A percentile compares a stretch with the other conserved stretches of the same genome.
Conservation (phyloP, 345 rosid species). For the Kandelia obovata region DNA sequence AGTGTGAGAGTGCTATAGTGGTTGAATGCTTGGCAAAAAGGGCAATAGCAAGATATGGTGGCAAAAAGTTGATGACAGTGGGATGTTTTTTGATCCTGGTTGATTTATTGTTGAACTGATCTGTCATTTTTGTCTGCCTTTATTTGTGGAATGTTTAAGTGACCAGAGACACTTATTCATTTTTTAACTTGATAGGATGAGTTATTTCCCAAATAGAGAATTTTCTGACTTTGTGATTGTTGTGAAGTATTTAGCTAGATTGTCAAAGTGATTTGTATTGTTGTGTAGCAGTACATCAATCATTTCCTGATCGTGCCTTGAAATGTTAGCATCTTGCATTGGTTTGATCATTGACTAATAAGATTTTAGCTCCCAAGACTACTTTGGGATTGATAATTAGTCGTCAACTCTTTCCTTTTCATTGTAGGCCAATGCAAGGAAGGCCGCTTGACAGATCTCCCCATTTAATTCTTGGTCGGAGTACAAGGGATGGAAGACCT, state of each 20-base stretch:
- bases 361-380: no score
- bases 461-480: slow-evolving; percentile 38
- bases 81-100: not conserved
- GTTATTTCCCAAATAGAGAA: not conserved
- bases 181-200: not conserved
- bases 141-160: not conserved
- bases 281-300: not conserved
- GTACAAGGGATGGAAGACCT: slow-evolving; percentile 39
- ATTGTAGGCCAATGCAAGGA: slow-evolving; percentile 31
- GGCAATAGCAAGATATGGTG: not conserved
- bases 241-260: no score
- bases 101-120: not conserved
- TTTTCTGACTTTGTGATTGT: no score
- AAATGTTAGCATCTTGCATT: not conserved
- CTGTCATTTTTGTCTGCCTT: not conserved
- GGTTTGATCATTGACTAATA: not conserved
- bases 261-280: no score
- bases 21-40: not conserved
- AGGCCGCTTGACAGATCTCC: slow-evolving; percentile 43
- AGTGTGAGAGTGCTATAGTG: not conserved
- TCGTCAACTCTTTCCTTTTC: slow-evolving; percentile 1
- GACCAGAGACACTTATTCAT: not conserved
- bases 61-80: not conserved
- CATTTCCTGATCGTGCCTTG: not conserved
- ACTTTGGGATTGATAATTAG: not conserved